These are phyloP conservation scores for Rhizoclosmatium globosum DNA, from an alignment of 192 early-diverging fungal species.

Conservation along the genomic window DNA sequence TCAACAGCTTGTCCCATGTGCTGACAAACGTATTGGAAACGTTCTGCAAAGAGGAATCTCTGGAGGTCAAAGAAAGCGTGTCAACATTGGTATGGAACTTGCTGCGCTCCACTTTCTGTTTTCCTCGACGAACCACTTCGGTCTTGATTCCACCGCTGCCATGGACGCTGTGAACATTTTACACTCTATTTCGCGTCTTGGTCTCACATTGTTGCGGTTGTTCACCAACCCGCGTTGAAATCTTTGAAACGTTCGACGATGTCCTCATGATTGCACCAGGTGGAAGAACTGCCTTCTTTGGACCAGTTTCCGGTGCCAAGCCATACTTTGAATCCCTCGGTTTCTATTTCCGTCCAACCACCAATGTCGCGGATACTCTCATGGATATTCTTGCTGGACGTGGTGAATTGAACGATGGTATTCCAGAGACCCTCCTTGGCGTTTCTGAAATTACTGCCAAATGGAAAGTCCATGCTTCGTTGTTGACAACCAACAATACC, in stretches of 20 bases:
- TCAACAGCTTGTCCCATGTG: slow-evolving; percentile 38
- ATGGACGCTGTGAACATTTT: slow-evolving; percentile 70
- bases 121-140: slow-evolving; percentile 88
- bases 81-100: slow-evolving; percentile 87
- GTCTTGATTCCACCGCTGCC: slow-evolving; percentile 72
- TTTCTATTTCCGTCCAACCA: slow-evolving; percentile 24
- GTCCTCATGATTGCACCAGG: slow-evolving; percentile 75
- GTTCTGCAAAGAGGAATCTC: slow-evolving; percentile 81
- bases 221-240: slow-evolving; percentile 74
- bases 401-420: slow-evolving; percentile 25
- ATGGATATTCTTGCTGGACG: slow-evolving; percentile 59
- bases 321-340: slow-evolving; percentile 48
- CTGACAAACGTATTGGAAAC: slow-evolving; percentile 65
- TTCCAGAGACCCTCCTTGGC: not conserved
- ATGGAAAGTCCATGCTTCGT: not conserved
- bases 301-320: slow-evolving; percentile 51
- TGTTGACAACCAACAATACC: no score
- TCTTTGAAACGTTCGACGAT: slow-evolving; percentile 83
- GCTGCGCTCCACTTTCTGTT: slow-evolving; percentile 83
- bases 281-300: slow-evolving; percentile 81
- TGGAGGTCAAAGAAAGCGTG: slow-evolving; percentile 84
- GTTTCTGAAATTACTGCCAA: slow-evolving; percentile 4
- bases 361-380: slow-evolving; percentile 55
- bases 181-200: slow-evolving; percentile 61
- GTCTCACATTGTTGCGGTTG: slow-evolving; percentile 70